These are phyloP conservation scores for Barnettozyma hawaiiensis DNA, from an alignment of 1,139 yeast genomes.

Conservation along the genomic window DNA sequence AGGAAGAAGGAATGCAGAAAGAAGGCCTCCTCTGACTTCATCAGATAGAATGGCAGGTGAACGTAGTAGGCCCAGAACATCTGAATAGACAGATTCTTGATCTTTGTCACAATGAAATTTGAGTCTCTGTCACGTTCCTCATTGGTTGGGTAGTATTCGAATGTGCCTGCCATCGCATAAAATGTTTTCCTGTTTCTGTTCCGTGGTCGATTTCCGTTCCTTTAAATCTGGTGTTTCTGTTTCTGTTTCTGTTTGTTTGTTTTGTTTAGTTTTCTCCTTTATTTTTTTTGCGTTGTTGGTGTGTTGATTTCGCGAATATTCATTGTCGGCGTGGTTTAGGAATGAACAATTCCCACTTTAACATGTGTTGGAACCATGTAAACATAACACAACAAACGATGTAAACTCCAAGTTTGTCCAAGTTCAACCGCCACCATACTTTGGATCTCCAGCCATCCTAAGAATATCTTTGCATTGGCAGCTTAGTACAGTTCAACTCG, in stretches of 20 bases:
- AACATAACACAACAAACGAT: too few species aligned
- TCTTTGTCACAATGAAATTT: conserved; percentile 14
- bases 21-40: conserved; percentile 36
- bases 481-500: background rate
- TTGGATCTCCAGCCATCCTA: too few species aligned
- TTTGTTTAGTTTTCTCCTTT: background rate
- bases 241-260: too few species aligned
- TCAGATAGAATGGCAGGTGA: conserved; percentile 36
- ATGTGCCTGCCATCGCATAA: conserved; percentile 23
- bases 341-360: too few species aligned
- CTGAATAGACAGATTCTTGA: conserved; percentile 21
- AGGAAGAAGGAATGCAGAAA: conserved; percentile 32
- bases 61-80: conserved; percentile 38
- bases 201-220: too few species aligned
- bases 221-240: too few species aligned
- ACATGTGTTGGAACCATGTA: too few species aligned
- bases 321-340: too few species aligned
- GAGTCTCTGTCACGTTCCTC: conserved; percentile 23
- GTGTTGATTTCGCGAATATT: background rate
- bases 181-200: background rate
- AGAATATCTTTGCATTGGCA: background rate
- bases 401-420: too few species aligned
- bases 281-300: background rate
- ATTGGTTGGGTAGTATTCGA: conserved; percentile 22
- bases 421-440: too few species aligned